Evolutionary conservation across 2,329 filamentous ascomycete species (phyloP).

Genomic region (Davidsoniella australis): DNA sequence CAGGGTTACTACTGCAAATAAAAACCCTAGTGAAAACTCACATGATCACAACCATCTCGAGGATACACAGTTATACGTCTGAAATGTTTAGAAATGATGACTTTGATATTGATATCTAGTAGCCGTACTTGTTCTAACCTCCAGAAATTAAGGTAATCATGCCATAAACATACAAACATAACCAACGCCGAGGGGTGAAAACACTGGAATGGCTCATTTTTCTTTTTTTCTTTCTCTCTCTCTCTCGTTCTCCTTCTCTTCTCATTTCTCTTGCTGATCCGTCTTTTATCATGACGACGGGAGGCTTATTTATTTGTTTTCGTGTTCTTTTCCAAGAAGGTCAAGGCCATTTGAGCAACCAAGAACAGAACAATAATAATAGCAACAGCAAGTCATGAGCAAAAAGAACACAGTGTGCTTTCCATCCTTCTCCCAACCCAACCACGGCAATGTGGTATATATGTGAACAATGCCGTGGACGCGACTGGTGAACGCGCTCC

Average conservation of each 20-base stretch:
- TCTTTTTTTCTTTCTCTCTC: slow-evolving; percentile 9
- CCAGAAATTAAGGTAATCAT: too few species aligned
- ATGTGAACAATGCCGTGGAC: background rate
- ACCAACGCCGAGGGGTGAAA: slow-evolving; percentile 5
- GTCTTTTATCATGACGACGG: too few species aligned
- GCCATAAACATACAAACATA: background rate
- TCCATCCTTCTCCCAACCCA: slow-evolving; percentile 1
- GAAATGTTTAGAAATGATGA: too few species aligned
- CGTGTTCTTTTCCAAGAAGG: slow-evolving; percentile 7
- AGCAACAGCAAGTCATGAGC: background rate
- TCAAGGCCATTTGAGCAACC: background rate
- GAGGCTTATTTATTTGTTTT: background rate
- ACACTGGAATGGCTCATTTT: slow-evolving; percentile 3
- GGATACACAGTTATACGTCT: too few species aligned
- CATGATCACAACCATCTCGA: too few species aligned
- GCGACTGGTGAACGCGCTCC: slow-evolving; percentile 6
- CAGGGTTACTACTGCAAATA: too few species aligned
- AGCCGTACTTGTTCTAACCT: too few species aligned
- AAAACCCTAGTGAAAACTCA: too few species aligned
- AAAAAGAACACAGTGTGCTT: slow-evolving; percentile 1
- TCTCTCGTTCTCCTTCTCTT: background rate
- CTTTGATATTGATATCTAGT: too few species aligned
- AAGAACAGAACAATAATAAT: background rate
- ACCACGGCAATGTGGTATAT: background rate
- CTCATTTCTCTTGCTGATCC: too few species aligned